A percentile compares a stretch with the other conserved stretches of the same genome.
Conservation (phyloP, 2,329 filamentous ascomycete species). For the Monilinia laxa region DNA sequence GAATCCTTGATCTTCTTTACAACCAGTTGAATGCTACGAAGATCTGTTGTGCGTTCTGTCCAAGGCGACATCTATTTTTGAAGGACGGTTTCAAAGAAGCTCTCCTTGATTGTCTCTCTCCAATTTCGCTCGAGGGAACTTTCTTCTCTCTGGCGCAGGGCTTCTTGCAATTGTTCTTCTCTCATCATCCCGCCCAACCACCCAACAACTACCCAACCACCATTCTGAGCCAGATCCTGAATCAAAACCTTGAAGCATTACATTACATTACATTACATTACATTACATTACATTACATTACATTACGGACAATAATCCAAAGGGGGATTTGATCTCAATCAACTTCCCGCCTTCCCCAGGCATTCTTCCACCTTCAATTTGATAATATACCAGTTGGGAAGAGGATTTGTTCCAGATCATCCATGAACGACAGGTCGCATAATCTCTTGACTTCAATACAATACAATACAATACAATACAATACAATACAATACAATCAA, state of each 20-base stretch:
- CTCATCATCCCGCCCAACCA: background rate
- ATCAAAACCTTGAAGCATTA: background rate
- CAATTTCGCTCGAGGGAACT: conserved; percentile 19
- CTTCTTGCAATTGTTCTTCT: background rate
- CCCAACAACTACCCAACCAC: no score
- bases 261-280: no score
- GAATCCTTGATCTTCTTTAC: background rate
- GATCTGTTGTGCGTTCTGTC: background rate
- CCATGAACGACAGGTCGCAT: background rate
- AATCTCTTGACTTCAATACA: background rate
- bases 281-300: no score
- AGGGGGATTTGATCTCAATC: background rate
- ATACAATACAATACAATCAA: background rate
- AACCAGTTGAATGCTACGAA: background rate
- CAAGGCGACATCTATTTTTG: no score
- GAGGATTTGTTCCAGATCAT: background rate
- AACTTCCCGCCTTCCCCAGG: background rate
- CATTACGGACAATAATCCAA: no score
- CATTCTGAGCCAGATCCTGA: background rate
- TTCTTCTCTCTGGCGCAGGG: conserved; percentile 7
- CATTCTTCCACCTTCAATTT: background rate
- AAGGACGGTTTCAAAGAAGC: no score
- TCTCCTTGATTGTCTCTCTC: conserved; percentile 15
- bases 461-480: background rate
- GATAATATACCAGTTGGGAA: background rate